Evolutionary conservation across 73 alveolate species (phyloP).

Genomic region (Blepharisma japonicum): DNA sequence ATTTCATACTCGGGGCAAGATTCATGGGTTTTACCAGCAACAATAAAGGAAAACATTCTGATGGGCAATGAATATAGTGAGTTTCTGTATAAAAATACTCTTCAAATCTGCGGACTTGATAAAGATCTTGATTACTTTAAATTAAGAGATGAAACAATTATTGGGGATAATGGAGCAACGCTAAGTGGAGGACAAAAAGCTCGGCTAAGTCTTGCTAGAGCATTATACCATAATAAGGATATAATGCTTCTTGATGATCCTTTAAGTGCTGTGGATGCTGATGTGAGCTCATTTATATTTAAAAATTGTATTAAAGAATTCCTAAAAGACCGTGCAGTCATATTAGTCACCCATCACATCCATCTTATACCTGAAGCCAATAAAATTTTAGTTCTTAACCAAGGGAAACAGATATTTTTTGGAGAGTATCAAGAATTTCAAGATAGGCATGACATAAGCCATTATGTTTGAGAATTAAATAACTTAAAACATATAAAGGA

Average conservation of each 20-base stretch:
- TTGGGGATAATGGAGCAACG: slow-evolving; percentile 76
- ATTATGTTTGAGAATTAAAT: no score
- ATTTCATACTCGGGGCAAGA: slow-evolving; percentile 82
- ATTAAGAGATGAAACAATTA: slow-evolving; percentile 58
- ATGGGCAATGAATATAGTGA: slow-evolving; percentile 65
- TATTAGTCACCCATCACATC: slow-evolving; percentile 44
- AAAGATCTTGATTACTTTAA: slow-evolving; percentile 62
- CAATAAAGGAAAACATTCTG: slow-evolving; percentile 73
- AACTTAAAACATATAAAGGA: no score
- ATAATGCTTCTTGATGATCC: slow-evolving; percentile 66
- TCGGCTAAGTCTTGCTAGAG: slow-evolving; percentile 82
- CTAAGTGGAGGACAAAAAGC: slow-evolving; percentile 84
- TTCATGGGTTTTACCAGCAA: slow-evolving; percentile 75
- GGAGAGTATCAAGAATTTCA: no score
- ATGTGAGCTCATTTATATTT: slow-evolving; percentile 46
- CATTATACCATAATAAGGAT: slow-evolving; percentile 69
- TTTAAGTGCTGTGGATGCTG: slow-evolving; percentile 65
- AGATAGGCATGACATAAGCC: no score
- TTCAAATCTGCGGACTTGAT: slow-evolving; percentile 70
- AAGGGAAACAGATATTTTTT: slow-evolving; percentile 28
- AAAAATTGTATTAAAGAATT: slow-evolving; percentile 28
- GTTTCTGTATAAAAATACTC: slow-evolving; percentile 60
- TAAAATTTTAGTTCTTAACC: slow-evolving; percentile 31
- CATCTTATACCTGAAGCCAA: not conserved
- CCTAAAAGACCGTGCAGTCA: slow-evolving; percentile 27